A percentile compares a stretch with the other conserved stretches of the same genome.
Evolutionary conservation across 202 grass and related monocot genomes (phyloP).

Genomic region (Panicum virgatum): DNA sequence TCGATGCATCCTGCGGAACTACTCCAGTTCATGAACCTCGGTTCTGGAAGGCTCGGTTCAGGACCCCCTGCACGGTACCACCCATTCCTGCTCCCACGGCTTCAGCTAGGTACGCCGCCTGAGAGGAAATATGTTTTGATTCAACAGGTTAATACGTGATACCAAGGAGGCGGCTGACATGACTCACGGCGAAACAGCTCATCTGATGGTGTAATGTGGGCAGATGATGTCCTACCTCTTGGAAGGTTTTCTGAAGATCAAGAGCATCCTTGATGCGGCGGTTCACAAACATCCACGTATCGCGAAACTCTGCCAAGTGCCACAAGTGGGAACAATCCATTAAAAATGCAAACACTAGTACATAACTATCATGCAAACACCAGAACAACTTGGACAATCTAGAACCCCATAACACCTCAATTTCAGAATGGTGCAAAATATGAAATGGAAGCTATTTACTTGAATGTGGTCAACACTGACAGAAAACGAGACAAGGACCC

Average conservation of each 20-base stretch:
- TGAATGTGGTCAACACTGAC: background rate
- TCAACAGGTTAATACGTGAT: conserved; percentile 3
- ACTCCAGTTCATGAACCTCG: conserved; percentile 20
- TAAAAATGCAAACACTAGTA: too few species aligned
- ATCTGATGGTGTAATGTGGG: background rate
- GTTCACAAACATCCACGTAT: conserved; percentile 84
- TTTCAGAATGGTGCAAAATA: too few species aligned
- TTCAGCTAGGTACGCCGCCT: conserved; percentile 80
- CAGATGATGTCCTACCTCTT: conserved; percentile 60
- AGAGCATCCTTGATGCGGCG: conserved; percentile 71
- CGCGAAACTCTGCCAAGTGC: conserved; percentile 67
- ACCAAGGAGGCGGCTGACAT: background rate
- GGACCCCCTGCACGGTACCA: conserved; percentile 66
- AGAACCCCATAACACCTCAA: too few species aligned
- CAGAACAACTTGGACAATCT: too few species aligned
- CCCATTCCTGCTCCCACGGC: conserved; percentile 78
- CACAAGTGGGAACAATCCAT: background rate
- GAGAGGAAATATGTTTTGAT: conserved; percentile 9
- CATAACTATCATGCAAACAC: too few species aligned
- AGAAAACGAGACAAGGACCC: background rate
- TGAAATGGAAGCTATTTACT: background rate
- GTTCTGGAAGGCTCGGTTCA: conserved; percentile 68
- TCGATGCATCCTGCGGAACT: background rate
- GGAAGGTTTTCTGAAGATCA: conserved; percentile 78
- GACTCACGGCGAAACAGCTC: background rate